Conservation (phyloP, 306 rosid genomes). For the Rosa multiflora region DNA sequence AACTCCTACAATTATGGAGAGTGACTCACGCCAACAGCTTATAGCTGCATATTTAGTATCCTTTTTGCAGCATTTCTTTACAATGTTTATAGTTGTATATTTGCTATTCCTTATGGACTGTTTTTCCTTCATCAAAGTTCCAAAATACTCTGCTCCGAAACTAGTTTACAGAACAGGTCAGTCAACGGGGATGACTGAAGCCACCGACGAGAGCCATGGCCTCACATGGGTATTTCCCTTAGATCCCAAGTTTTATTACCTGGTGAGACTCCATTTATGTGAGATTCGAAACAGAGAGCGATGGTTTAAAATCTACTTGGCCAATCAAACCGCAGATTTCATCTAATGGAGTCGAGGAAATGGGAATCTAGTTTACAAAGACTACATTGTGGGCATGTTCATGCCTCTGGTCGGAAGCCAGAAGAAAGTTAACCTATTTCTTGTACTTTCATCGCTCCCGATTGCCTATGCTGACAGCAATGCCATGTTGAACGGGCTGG, state of each 20-base stretch:
- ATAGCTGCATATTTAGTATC: too few species aligned
- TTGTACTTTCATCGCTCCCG: too few species aligned
- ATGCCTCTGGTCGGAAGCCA: not conserved
- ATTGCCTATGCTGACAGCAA: not conserved
- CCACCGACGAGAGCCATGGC: not conserved
- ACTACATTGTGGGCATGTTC: conserved; percentile 33
- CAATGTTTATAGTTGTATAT: too few species aligned
- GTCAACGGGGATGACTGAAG: not conserved
- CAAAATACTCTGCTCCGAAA: conserved; percentile 10
- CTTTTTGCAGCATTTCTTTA: too few species aligned
- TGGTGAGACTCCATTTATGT: conserved; percentile 19
- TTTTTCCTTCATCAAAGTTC: not conserved
- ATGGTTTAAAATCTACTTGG: conserved; percentile 9
- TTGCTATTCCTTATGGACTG: too few species aligned
- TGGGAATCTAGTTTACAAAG: conserved; percentile 10
- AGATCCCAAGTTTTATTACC: too few species aligned
- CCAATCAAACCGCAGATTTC: not conserved
- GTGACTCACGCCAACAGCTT: too few species aligned
- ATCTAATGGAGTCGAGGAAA: accelerated
- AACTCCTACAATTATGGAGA: too few species aligned
- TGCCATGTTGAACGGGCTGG: conserved; percentile 43
- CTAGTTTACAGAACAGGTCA: not conserved
- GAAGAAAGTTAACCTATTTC: conserved; percentile 16
- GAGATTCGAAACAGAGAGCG: not conserved
- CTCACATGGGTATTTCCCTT: conserved; percentile 28